phyloP scores from a whole-genome alignment of 768 basidiomycete species.

The Saitozyma podzolica region DNA sequence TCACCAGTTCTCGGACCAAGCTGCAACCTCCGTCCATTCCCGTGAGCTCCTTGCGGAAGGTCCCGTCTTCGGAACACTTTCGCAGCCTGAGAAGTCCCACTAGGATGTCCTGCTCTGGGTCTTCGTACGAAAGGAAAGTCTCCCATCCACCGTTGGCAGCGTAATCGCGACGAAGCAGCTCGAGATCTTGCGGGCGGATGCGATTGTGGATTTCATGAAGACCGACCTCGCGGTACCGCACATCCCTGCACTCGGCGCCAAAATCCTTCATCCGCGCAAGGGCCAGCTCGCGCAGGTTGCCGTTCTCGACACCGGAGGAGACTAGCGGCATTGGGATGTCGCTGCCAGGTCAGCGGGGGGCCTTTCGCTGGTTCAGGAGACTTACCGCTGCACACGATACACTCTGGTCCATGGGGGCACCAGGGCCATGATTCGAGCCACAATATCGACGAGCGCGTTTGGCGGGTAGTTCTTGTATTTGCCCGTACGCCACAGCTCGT shows the following conservation, averaged over 20 bases:
- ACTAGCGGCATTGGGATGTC: constrained; percentile 97
- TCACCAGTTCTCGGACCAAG: constrained; percentile 84
- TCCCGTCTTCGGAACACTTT: constrained; percentile 95
- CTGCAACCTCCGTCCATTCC: constrained; percentile 67
- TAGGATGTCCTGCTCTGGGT: constrained; percentile 93
- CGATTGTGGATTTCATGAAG: constrained; percentile 99
- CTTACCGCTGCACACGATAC: constrained; percentile 82
- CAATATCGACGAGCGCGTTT: constrained; percentile 96
- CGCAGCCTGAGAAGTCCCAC: constrained; percentile 87
- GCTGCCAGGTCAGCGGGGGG: constrained; percentile 1
- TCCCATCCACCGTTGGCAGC: constrained; percentile 99
- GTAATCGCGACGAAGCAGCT: constrained; percentile 92
- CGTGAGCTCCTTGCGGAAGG: constrained; percentile 89
- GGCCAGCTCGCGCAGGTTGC: constrained; percentile 92
- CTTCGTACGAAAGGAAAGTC: constrained; percentile 98
- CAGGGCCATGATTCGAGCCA: constrained; percentile 89
- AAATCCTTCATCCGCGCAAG: constrained; percentile 99
- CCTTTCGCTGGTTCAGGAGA: too few species aligned
- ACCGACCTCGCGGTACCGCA: constrained; percentile 96
- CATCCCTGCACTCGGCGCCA: constrained; percentile 94
- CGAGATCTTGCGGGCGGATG: constrained; percentile 90
- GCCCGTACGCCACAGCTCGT: constrained; percentile 95
- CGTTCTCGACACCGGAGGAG: constrained; percentile 95
- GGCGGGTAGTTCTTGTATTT: constrained; percentile 98
- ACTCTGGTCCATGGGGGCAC: constrained; percentile 99